Evolutionary conservation across 768 basidiomycete genomes (phyloP).

Genomic region (Nevesoporus exiguus): DNA sequence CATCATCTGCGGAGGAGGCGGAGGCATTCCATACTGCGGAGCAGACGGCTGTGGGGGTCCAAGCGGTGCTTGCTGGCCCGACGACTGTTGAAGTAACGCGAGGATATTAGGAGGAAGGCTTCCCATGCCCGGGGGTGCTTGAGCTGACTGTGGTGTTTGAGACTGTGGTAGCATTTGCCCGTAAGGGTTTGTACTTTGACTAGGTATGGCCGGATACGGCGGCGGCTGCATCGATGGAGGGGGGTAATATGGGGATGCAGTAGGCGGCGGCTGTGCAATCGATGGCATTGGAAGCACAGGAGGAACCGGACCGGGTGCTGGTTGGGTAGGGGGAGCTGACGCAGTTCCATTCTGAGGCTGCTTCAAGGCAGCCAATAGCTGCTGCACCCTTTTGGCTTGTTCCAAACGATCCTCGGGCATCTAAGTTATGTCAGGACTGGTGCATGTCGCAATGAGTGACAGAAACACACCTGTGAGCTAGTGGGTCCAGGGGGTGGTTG

Average conservation of each 20-base stretch:
- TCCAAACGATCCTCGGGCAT: conserved; percentile 73
- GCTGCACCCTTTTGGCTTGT: conserved; percentile 84
- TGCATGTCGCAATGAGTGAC: background rate
- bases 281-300: conserved; percentile 37
- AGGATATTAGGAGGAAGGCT: conserved; percentile 65
- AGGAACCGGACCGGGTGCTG: conserved; percentile 35
- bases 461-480: conserved; percentile 31
- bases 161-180: conserved; percentile 29
- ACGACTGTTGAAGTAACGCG: conserved; percentile 58
- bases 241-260: conserved; percentile 42
- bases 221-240: conserved; percentile 34
- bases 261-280: conserved; percentile 25
- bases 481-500: conserved; percentile 22
- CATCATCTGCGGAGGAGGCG: conserved; percentile 42
- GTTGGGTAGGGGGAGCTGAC: conserved; percentile 19
- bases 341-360: conserved; percentile 48
- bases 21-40: conserved; percentile 37
- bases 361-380: conserved; percentile 77
- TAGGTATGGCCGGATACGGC: conserved; percentile 24
- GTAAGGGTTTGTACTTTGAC: conserved; percentile 24
- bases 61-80: conserved; percentile 34
- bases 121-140: conserved; percentile 33
- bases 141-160: conserved; percentile 33
- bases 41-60: conserved; percentile 30
- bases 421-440: conserved; percentile 5